Base-by-base conservation (phyloP, 2,329 filamentous ascomycete genomes). In the Aspergillus fructus region DNA sequence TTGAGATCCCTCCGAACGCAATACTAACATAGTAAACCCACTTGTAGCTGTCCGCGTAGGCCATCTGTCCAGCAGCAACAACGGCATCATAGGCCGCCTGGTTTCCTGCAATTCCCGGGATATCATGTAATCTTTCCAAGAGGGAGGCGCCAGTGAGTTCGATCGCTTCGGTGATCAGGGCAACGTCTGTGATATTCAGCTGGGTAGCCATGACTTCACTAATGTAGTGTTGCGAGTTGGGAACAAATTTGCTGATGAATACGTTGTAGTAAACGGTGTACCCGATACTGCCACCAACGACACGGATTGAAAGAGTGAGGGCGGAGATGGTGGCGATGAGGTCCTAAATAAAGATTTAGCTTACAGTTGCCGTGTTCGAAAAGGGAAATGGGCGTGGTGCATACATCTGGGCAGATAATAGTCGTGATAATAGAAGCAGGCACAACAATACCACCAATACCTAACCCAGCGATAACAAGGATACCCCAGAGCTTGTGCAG, bases 261-360 rank as follows among this genome's bases (percentile, higher is more conserved):
- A 80, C 71, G 56, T 81, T 80, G 67, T 85, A 87, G 68, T 79
- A 79, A 47, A 83, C 76, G n/a, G 81, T 80, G 68, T 86, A 88
- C 34, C 85, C 87, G 58, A 89, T 82, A 12, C 83, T 81, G 30
- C 87, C 87, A 47, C 88, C 87, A 37, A 89, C 80, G 54, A 88
- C 85, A 39, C 88, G 85, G 62, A 90, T 84, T n/a, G 85, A 82
- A 39, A 90, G 81, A 0, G 87, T 89, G 21, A 90, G 76, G 5
- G 88, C 86, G 1, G 86, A 83, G 46, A 89, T 80, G 2, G 87
- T 89, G 7, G 85, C 87, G 61, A 90, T 89, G 5, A 89, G 78
- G 54, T 89, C 76, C 74, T 76, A n/a, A 2, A 6, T 19, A 27
- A 33, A 12, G 15, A 6, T 24, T 53, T 40, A 41, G 21, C 19